Conservation (phyloP, 2,329 filamentous ascomycete genomes). For the Paecilomyces fulvus region DNA sequence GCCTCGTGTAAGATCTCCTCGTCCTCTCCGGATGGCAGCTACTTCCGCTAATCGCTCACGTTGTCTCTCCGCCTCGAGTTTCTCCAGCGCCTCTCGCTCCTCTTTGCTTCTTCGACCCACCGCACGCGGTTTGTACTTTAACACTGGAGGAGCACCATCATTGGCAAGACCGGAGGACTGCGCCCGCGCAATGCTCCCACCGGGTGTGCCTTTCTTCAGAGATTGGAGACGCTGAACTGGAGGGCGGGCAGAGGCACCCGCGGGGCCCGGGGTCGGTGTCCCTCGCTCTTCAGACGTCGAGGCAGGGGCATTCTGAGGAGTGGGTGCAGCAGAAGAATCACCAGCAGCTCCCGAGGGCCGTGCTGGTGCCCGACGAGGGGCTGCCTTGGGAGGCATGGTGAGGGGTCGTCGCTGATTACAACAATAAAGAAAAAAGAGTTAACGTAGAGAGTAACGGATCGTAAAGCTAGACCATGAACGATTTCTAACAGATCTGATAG, state of each 20-base stretch:
- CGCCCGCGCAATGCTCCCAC: slow-evolving; percentile 28
- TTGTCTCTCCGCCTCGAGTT: slow-evolving; percentile 32
- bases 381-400: slow-evolving; percentile 28
- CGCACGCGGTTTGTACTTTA: slow-evolving; percentile 37
- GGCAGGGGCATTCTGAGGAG: slow-evolving; percentile 1
- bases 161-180: slow-evolving; percentile 10
- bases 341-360: slow-evolving; percentile 8
- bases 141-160: slow-evolving; percentile 23
- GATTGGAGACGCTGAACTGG: slow-evolving; percentile 36
- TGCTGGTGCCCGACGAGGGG: slow-evolving; percentile 17
- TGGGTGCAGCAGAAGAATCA: slow-evolving; percentile 7
- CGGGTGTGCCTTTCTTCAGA: slow-evolving; percentile 29
- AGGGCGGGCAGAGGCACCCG: slow-evolving; percentile 17
- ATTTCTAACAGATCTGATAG: not conserved
- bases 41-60: slow-evolving; percentile 32
- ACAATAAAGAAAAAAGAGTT: too few species aligned
- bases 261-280: slow-evolving; percentile 7
- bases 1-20: slow-evolving; percentile 20
- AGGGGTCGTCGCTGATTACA: not conserved
- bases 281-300: not conserved
- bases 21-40: slow-evolving; percentile 29
- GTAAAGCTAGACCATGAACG: not conserved
- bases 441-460: not conserved
- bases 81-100: slow-evolving; percentile 37
- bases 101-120: slow-evolving; percentile 36